phyloP scores from a whole-genome alignment of 2,329 filamentous ascomycete species.

The Zopfia rhizophila region DNA sequence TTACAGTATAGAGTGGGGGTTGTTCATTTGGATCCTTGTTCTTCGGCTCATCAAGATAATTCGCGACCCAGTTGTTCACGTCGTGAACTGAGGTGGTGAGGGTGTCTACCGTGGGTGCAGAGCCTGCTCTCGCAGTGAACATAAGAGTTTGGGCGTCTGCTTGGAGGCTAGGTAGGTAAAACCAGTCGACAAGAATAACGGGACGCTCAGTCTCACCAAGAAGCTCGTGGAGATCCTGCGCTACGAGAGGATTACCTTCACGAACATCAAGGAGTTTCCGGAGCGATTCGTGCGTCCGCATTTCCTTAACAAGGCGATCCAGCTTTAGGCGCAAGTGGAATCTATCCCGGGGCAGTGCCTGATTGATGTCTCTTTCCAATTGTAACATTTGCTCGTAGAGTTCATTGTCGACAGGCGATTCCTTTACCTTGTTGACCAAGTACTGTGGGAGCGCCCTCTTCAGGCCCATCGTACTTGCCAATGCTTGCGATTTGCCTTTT shows the following conservation, averaged over 20 bases:
- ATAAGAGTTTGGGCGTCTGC: conserved; percentile 3
- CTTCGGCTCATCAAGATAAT: conserved; percentile 1
- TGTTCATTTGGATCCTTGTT: neutral
- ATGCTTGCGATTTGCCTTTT: no score
- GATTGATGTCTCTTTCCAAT: conserved; percentile 2
- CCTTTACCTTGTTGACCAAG: no score
- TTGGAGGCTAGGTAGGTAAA: conserved; percentile 4
- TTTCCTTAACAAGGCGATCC: conserved; percentile 7
- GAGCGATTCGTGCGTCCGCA: conserved; percentile 2
- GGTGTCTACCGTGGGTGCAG: conserved; percentile 4
- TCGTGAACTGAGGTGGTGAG: neutral
- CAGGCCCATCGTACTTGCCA: no score
- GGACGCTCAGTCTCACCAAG: neutral
- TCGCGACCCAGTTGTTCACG: conserved; percentile 4
- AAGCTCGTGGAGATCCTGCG: no score
- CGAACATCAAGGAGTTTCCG: conserved; percentile 6
- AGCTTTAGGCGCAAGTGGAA: conserved; percentile 5
- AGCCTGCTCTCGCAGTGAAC: conserved; percentile 2
- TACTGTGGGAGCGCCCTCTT: no score
- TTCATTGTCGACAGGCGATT: no score
- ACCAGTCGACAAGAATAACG: conserved; percentile 10
- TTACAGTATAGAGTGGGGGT: no score
- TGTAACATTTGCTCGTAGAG: conserved; percentile 14
- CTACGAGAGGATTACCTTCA: conserved; percentile 11
- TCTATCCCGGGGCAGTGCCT: conserved; percentile 4